Percentiles rank a stretch among this genome's conserved stretches.
Conservation (phyloP, 345 rosid species). For the Noccaea caerulescens region DNA sequence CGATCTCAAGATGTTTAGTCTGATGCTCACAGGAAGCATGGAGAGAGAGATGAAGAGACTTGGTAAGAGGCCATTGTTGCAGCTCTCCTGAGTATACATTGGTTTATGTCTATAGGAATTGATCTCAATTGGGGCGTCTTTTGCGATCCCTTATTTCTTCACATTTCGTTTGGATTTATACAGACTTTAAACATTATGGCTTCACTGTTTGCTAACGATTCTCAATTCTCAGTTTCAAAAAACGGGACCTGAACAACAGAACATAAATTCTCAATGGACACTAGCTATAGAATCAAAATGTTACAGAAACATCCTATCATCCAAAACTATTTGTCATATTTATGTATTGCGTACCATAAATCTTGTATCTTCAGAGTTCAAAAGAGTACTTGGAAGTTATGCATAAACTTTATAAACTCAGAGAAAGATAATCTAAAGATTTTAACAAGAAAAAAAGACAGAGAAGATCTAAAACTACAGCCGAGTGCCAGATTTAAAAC, state of each 20-base stretch:
- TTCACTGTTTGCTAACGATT: neutral
- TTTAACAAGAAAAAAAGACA: neutral
- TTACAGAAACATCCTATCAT: neutral
- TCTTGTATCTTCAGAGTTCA: neutral
- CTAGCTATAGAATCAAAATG: neutral
- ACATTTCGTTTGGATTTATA: conserved; percentile 7
- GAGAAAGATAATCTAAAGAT: conserved; percentile 17
- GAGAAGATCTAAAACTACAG: conserved; percentile 29
- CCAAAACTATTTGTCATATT: neutral
- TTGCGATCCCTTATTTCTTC: neutral
- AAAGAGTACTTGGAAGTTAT: neutral
- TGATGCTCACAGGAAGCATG: conserved; percentile 93
- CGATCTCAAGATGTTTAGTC: conserved; percentile 88
- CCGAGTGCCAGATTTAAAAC: conserved; percentile 15
- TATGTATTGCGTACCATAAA: neutral
- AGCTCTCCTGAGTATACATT: conserved; percentile 49
- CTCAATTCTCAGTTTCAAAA: neutral
- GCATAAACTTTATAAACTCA: conserved; percentile 34
- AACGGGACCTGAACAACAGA: neutral
- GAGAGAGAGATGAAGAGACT: conserved; percentile 95
- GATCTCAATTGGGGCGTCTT: conserved; percentile 1
- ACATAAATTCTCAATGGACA: neutral
- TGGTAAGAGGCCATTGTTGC: conserved; percentile 85
- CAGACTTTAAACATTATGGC: neutral
- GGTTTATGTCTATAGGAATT: neutral